Evolutionary conservation across 2,329 filamentous ascomycete genomes (phyloP), one percentile per base, ranked within the genome.

Genomic region (Ophiostoma sp.): DNA sequence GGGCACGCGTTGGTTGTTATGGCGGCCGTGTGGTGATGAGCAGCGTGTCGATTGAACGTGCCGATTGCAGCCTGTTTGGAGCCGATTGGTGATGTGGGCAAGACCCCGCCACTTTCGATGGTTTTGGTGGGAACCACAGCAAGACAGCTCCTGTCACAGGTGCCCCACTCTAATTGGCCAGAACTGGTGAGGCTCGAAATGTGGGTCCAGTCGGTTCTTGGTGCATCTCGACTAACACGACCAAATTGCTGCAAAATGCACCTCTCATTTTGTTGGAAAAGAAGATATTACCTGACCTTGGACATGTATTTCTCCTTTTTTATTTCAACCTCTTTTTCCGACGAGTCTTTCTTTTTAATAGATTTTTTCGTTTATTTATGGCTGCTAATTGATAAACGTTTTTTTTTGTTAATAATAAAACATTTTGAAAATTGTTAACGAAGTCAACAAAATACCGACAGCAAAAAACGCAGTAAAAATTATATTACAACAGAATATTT

Each of bases 91-190:
- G 36, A 66, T 66, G 61, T 66, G 9, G 59, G 61, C 22, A 28
- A 66, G 61, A 66, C 61, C 61, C 61, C 61, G 61, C 61, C 36
- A 66, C 61, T 45, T 42, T 66, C 28, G 61, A 36, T 25, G 22
- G 36, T 45, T 42, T 66, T 42, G 61, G 61, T 25, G 22, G 36
- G 61, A 22, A n/a, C 33, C 59, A 64, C 33, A 17, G 25, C 61
- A 64, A 4, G n/a, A 64, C 36, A 66, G 61, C 61, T 66, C n/a
- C 12, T 11, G 25, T 22, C 9, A 19, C 31, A 2, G 6, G 11
- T 64, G 6, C 31, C 9, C 4, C 61, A 4, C 36, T 28, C 5
- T 66, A 36, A 66, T 66, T 66, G 61, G 61, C 3, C 22, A 28
- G 22, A 39, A 66, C 28, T 17, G 9, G 8, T 61, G 22, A 45